These are phyloP conservation scores for Raffaelea ambrosiae DNA, from an alignment of 2,329 filamentous ascomycete genomes.

Conservation along the genomic window DNA sequence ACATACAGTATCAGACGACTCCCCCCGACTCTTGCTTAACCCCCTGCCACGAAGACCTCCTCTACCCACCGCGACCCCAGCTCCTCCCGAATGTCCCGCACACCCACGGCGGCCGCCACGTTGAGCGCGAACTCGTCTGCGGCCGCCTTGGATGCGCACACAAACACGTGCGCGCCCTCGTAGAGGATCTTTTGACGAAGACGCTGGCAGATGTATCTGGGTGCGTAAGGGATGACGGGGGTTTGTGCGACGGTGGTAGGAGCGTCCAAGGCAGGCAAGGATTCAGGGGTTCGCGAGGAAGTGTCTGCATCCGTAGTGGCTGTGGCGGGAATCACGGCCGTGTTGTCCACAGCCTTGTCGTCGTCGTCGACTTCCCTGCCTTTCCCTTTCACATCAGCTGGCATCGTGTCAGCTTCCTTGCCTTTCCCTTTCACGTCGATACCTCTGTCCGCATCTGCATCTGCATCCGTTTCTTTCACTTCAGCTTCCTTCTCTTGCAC, in stretches of 20 bases:
- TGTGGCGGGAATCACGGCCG: too few relatives aligned
- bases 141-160: background rate
- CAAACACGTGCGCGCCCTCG: constrained; percentile 1
- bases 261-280: too few relatives aligned
- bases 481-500: background rate
- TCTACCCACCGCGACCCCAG: constrained; percentile 1
- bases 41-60: background rate
- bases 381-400: too few relatives aligned
- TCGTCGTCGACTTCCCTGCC: background rate
- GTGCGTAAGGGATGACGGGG: too few relatives aligned
- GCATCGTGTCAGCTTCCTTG: background rate
- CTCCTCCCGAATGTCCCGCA: background rate
- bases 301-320: too few relatives aligned
- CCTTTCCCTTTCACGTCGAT: too few relatives aligned
- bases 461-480: background rate
- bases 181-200: background rate
- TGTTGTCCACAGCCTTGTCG: background rate
- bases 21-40: background rate
- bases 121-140: constrained; percentile 1
- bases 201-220: too few relatives aligned
- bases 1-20: background rate
- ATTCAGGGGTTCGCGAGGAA: too few relatives aligned
- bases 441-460: too few relatives aligned
- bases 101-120: background rate
- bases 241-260: too few relatives aligned